Evolutionary conservation across 495 filamentous ascomycete species (phyloP).

Genomic region (Penicillium argentinense): DNA sequence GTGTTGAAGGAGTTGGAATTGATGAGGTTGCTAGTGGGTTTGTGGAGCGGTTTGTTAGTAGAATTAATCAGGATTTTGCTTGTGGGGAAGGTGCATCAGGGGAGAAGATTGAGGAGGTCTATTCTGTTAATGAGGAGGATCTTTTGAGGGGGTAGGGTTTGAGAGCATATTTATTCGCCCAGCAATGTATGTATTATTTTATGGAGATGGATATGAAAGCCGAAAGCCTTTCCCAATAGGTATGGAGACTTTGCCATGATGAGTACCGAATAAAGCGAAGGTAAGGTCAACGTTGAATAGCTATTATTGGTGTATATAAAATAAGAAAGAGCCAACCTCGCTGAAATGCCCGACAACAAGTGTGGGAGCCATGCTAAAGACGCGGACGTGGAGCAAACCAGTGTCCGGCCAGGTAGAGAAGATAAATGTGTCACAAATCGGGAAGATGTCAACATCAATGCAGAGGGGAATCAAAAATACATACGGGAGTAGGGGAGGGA

Average conservation of each 20-base stretch:
- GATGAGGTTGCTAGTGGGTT: conserved; percentile 39
- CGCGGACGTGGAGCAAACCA: conserved; percentile 1
- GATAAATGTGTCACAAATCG: conserved; percentile 3
- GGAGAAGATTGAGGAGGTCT: conserved; percentile 45
- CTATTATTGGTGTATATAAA: not conserved
- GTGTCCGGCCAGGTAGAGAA: conserved; percentile 6
- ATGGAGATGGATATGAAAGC: not conserved
- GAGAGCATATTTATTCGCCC: no score
- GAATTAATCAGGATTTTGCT: conserved; percentile 44
- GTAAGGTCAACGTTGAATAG: not conserved
- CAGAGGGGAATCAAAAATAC: conserved; percentile 31
- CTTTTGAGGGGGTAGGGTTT: conserved; percentile 14
- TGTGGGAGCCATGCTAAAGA: conserved; percentile 23
- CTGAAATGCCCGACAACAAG: conserved; percentile 26
- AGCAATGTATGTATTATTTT: not conserved
- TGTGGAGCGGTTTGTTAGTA: conserved; percentile 39
- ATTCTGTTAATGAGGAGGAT: conserved; percentile 37
- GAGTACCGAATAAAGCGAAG: not conserved
- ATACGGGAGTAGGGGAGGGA: not conserved
- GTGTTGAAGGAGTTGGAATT: conserved; percentile 26
- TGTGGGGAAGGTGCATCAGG: conserved; percentile 24
- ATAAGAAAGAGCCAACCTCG: conserved; percentile 22
- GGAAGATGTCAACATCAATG: conserved; percentile 16
- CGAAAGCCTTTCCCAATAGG: no score
- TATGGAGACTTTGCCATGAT: no score